phyloP scores from a whole-genome alignment of 78 protist genomes.

The Dictyostelium firmibasis region DNA sequence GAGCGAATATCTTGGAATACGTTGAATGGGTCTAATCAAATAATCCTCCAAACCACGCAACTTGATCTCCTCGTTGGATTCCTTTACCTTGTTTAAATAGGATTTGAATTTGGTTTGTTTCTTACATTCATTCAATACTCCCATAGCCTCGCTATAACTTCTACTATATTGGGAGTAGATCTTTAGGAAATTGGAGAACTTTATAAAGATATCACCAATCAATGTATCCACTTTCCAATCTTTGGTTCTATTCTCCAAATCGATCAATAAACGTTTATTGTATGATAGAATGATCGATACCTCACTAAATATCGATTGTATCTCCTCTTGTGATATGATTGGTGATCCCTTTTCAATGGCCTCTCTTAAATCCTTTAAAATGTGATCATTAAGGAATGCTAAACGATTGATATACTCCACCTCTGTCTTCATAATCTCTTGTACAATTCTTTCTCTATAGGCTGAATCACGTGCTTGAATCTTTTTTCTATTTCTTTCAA shows the following conservation, averaged over 20 bases:
- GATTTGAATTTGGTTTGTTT: constrained; percentile 62
- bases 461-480: constrained; percentile 54
- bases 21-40: constrained; percentile 70
- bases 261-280: neutral
- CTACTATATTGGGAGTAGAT: constrained; percentile 57
- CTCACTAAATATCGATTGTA: constrained; percentile 54
- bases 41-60: constrained; percentile 68
- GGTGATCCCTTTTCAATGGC: constrained; percentile 69
- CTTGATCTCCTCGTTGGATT: constrained; percentile 38
- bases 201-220: constrained; percentile 72
- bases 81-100: constrained; percentile 32
- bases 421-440: constrained; percentile 63
- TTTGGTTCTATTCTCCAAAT: neutral
- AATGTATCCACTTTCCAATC: constrained; percentile 15
- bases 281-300: constrained; percentile 8
- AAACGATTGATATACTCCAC: constrained; percentile 47
- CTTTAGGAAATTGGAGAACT: constrained; percentile 57
- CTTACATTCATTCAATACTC: constrained; percentile 47
- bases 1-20: constrained; percentile 66
- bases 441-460: constrained; percentile 70
- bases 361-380: constrained; percentile 59
- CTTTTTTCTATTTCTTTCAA: constrained; percentile 59
- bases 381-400: constrained; percentile 21
- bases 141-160: constrained; percentile 35
- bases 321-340: constrained; percentile 44